Evolutionary conservation across 2,329 filamentous ascomycete species (phyloP).

Genomic region (Knufia fluminis): DNA sequence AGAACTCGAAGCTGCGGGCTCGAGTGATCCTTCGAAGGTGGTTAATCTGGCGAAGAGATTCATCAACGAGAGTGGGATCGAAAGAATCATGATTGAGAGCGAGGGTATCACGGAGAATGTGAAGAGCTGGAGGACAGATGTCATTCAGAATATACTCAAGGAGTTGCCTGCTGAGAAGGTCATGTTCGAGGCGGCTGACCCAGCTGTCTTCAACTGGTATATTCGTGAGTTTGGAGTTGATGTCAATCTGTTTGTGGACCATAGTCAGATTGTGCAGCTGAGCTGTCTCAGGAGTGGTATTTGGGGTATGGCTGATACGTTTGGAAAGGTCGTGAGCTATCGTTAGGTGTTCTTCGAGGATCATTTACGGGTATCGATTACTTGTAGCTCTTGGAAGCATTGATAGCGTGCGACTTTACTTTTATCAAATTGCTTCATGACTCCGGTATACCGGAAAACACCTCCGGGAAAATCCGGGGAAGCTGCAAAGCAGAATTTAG

Average conservation of each 20-base stretch:
- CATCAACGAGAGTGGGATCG: slow-evolving; percentile 41
- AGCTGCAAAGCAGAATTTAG: too few species aligned
- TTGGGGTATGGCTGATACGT: slow-evolving; percentile 49
- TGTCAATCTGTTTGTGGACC: slow-evolving; percentile 50
- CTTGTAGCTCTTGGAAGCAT: background rate
- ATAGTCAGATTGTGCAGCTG: slow-evolving; percentile 50
- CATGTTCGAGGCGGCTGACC: slow-evolving; percentile 52
- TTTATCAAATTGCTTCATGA: too few species aligned
- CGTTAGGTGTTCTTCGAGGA: too few species aligned
- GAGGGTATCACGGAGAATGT: slow-evolving; percentile 52
- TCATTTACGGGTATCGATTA: background rate
- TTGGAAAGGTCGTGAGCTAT: slow-evolving; percentile 42
- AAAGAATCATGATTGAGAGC: slow-evolving; percentile 51
- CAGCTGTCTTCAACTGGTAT: slow-evolving; percentile 49
- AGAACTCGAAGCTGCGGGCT: slow-evolving; percentile 40
- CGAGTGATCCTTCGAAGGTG: slow-evolving; percentile 41
- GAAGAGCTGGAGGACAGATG: slow-evolving; percentile 45
- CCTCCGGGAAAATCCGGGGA: too few species aligned
- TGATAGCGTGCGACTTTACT: too few species aligned
- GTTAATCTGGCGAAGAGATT: slow-evolving; percentile 43
- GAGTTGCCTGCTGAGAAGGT: slow-evolving; percentile 44
- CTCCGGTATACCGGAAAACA: too few species aligned
- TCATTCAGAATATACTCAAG: slow-evolving; percentile 44
- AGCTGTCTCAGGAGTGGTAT: slow-evolving; percentile 44
- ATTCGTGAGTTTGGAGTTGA: slow-evolving; percentile 48